Conservation (phyloP, 73 alveolate species). For the Tetrahymena borealis region DNA sequence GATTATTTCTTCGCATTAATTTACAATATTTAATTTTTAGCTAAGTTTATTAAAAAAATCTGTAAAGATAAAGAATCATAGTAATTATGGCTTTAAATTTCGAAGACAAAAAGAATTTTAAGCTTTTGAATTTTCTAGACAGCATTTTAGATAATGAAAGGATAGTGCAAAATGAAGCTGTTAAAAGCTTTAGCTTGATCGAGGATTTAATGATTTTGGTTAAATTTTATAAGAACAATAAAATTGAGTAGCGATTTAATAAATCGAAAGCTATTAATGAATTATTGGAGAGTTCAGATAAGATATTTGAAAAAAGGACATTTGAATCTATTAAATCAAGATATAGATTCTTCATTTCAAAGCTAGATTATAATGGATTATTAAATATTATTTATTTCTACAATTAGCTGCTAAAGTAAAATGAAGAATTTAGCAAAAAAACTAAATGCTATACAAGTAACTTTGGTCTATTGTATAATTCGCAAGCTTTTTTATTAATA, state of each 20-base stretch:
- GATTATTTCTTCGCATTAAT: too few species aligned
- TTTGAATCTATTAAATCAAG: not conserved
- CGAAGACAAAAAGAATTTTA: not conserved
- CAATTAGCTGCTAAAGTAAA: not conserved
- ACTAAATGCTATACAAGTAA: not conserved
- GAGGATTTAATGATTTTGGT: not conserved
- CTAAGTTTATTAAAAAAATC: too few species aligned
- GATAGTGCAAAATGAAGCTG: not conserved
- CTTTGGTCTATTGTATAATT: not conserved
- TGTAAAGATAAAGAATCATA: not conserved
- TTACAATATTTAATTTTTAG: too few species aligned
- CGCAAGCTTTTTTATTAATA: not conserved
- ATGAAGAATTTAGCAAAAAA: not conserved
- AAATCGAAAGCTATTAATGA: not conserved
- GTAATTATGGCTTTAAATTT: not conserved
- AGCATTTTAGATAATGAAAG: not conserved
- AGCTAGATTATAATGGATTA: not conserved
- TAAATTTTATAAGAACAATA: not conserved
- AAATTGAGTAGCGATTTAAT: not conserved
- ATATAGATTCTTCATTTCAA: not conserved
- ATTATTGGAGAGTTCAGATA: not conserved
- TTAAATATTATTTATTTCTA: not conserved
- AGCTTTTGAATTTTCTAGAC: not conserved
- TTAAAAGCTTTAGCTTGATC: not conserved
- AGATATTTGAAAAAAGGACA: not conserved